Evolutionary conservation across 2,329 filamentous ascomycete genomes (phyloP), one percentile per base, ranked within the genome.

Genomic region (Ceratocystis huliohia): DNA sequence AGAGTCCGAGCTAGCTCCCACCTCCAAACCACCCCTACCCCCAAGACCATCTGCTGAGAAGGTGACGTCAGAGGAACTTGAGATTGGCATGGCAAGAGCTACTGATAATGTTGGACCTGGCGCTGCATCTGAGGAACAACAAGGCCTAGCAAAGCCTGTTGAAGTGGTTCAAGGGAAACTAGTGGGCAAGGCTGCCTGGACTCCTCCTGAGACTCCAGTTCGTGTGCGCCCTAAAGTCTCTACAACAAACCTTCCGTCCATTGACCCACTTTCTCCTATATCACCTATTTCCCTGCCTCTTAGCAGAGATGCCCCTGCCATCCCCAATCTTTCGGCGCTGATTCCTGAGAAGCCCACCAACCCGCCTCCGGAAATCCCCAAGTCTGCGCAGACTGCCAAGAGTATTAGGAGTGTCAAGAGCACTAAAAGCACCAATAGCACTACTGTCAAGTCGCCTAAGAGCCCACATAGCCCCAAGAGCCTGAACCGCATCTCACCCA

Each of bases 311-410:
- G 5, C 20, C 6, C 56, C 56, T n/a, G 33, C 15, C 22, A 37
- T 59, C 17, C 56, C 56, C 2, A 59, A 10, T 8, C 56, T 30
- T 5, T 30, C 56, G 13, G 33, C 17, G 3, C 13, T 37, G 0
- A 33, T 59, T 37, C 28, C 56, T 0, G 56, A 62, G 37, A 62
- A 44, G 44, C 59, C 33, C 3, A 20, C 30, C 17, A 37, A 59
- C 28, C 56, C 56, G 8, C 25, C 56, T 5, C 56, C 56, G 4
- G 56, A 59, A 22, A 59, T 63, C 20, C 61, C 61, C 22, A 63
- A 63, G 61, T 46, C 61, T 13, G 45, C 56, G 2, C 56, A 59
- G 28, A 37, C 28, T 59, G 28, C 56, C 17, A 59, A 59, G 20
- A 59, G 56, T 20, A 59, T 59, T 3, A 33, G 25, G 22, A 59